phyloP scores from a whole-genome alignment of 495 filamentous ascomycete genomes.

The Pseudotulostoma volvatum region DNA sequence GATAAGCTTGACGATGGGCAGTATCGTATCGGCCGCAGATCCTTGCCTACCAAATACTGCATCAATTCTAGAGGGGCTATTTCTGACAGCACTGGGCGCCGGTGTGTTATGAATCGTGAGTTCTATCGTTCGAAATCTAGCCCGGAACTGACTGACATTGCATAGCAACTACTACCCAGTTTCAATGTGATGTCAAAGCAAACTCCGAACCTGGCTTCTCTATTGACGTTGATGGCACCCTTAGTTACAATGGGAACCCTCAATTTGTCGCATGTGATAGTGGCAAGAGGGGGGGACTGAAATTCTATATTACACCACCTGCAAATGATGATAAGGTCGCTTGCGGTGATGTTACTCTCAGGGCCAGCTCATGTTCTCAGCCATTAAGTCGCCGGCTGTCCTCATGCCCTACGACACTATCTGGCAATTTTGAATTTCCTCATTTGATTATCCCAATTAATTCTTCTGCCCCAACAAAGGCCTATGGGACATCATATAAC shows the following conservation, averaged over 20 bases:
- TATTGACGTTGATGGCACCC: constrained; percentile 29
- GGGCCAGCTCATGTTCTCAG: constrained; percentile 31
- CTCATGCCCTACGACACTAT: constrained; percentile 33
- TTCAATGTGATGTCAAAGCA: constrained; percentile 46
- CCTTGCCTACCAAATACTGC: constrained; percentile 25
- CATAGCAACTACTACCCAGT: constrained; percentile 39
- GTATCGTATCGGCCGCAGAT: constrained; percentile 31
- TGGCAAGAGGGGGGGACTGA: constrained; percentile 29
- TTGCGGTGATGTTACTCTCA: constrained; percentile 32
- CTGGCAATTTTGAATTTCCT: constrained; percentile 40
- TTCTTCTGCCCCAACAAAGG: constrained; percentile 32
- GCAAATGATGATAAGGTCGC: constrained; percentile 24
- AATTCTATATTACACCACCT: constrained; percentile 35
- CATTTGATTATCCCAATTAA: constrained; percentile 52
- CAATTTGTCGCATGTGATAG: constrained; percentile 39
- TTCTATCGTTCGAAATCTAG: constrained; percentile 8
- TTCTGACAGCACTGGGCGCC: constrained; percentile 34
- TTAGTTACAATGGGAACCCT: constrained; percentile 26
- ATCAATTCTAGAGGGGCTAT: constrained; percentile 32
- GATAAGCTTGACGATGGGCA: constrained; percentile 41
- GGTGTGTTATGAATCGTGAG: constrained; percentile 42
- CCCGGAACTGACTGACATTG: constrained; percentile 5
- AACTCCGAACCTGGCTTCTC: constrained; percentile 29
- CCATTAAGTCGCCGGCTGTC: constrained; percentile 4
- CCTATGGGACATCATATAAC: constrained; percentile 36